phyloP scores from a whole-genome alignment of 1,284 basidiomycete species.

The Fereydounia khargensis region DNA sequence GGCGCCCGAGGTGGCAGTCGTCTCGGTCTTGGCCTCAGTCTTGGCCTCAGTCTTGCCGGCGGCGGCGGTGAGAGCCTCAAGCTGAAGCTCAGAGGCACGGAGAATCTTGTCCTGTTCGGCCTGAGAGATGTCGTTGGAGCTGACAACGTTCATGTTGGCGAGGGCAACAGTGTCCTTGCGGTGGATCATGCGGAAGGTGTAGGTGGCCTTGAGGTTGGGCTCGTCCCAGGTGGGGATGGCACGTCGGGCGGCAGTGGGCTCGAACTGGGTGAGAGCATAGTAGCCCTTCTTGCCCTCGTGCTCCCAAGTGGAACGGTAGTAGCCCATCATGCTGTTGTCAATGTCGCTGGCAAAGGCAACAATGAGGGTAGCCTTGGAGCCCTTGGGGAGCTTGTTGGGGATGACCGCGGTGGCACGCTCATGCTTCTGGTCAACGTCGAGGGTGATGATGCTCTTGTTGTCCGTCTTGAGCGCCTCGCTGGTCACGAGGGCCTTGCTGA shows the following conservation, averaged over 20 bases:
- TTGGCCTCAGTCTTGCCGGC: conserved; percentile 58
- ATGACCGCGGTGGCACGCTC: conserved; percentile 46
- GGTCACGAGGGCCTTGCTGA: conserved; percentile 69
- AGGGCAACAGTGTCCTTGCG: conserved; percentile 67
- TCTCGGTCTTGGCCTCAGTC: conserved; percentile 39
- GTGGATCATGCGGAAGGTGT: conserved; percentile 77
- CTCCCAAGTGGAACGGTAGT: conserved; percentile 58
- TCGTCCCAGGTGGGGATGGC: conserved; percentile 76
- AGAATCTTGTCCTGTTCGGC: conserved; percentile 46
- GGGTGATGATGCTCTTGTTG: conserved; percentile 62
- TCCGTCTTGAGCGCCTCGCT: conserved; percentile 65
- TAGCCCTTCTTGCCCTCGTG: conserved; percentile 59
- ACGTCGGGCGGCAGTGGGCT: conserved; percentile 79
- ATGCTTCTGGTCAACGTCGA: conserved; percentile 59
- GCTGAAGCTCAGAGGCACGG: conserved; percentile 67
- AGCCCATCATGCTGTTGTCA: conserved; percentile 50
- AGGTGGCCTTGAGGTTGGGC: conserved; percentile 85
- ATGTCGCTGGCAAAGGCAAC: conserved; percentile 47
- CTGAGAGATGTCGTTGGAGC: conserved; percentile 29
- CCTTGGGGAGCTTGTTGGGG: conserved; percentile 37
- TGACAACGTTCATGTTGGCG: conserved; percentile 71
- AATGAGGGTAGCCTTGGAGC: conserved; percentile 43
- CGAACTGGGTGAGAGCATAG: conserved; percentile 58
- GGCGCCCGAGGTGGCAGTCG: conserved; percentile 14
- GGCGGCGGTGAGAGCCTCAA: conserved; percentile 63